Evolutionary conservation across 352 stramenopile genomes (phyloP).

Genomic region (Phytophthora litchii): DNA sequence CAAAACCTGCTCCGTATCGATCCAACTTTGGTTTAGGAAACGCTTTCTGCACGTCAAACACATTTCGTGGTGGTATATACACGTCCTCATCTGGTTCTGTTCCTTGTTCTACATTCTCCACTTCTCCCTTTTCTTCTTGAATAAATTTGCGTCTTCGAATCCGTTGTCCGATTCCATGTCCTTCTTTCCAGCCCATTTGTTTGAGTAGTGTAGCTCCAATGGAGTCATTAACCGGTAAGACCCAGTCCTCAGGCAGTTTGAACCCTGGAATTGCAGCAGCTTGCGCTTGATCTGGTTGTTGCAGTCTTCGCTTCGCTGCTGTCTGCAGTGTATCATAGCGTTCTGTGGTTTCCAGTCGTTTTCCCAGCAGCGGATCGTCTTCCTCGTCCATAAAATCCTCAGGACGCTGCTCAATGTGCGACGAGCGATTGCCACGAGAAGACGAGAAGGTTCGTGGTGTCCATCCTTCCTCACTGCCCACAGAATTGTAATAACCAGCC

Average conservation of each 20-base stretch:
- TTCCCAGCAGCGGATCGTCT: slow-evolving; percentile 89
- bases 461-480: slow-evolving; percentile 91
- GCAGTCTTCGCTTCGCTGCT: slow-evolving; percentile 36
- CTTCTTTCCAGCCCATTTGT: slow-evolving; percentile 92
- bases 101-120: slow-evolving; percentile 6
- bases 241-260: slow-evolving; percentile 71
- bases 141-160: slow-evolving; percentile 58
- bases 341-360: slow-evolving; percentile 70
- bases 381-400: slow-evolving; percentile 96
- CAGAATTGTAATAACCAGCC: slow-evolving; percentile 95
- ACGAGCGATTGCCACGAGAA: slow-evolving; percentile 56
- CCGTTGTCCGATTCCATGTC: slow-evolving; percentile 84
- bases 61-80: slow-evolving; percentile 62
- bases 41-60: slow-evolving; percentile 49
- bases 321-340: slow-evolving; percentile 67
- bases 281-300: slow-evolving; percentile 7
- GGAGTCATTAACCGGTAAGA: slow-evolving; percentile 74
- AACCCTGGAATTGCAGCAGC: slow-evolving; percentile 42
- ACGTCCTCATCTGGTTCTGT: slow-evolving; percentile 31
- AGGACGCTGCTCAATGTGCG: slow-evolving; percentile 57
- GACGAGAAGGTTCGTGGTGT: slow-evolving; percentile 82
- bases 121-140: slow-evolving; percentile 14
- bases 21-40: slow-evolving; percentile 81
- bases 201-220: slow-evolving; percentile 85
- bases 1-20: slow-evolving; percentile 78